phyloP scores from a whole-genome alignment of 2,329 filamentous ascomycete genomes.

The Onygenales sp. region DNA sequence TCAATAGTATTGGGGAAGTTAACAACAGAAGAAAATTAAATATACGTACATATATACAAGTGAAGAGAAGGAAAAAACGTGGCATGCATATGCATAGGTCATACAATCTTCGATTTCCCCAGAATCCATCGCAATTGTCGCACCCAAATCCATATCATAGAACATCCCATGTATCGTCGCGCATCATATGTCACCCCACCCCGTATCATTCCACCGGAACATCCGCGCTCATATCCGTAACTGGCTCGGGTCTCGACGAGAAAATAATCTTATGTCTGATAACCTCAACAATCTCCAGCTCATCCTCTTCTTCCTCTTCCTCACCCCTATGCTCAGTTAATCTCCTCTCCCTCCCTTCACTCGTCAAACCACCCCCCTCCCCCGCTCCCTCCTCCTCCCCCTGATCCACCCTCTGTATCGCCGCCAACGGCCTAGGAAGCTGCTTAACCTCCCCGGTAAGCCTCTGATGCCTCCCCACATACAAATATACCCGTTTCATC shows the following conservation, averaged over 20 bases:
- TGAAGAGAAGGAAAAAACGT: too few species aligned
- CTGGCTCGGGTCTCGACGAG: slow-evolving; percentile 73
- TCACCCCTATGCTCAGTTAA: slow-evolving; percentile 12
- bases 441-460: slow-evolving; percentile 87
- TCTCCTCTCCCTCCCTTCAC: slow-evolving; percentile 22
- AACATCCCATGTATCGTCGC: neutral
- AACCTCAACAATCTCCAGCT: slow-evolving; percentile 78
- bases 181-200: too few species aligned
- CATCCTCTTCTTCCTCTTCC: slow-evolving; percentile 19
- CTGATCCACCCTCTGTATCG: slow-evolving; percentile 48
- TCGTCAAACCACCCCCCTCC: slow-evolving; percentile 18
- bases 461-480: slow-evolving; percentile 79
- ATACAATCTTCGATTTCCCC: neutral
- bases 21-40: neutral
- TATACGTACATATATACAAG: neutral
- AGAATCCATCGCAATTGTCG: neutral
- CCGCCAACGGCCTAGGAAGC: slow-evolving; percentile 64
- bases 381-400: slow-evolving; percentile 9
- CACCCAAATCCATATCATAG: neutral
- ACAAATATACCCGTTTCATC: slow-evolving; percentile 87
- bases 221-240: slow-evolving; percentile 26
- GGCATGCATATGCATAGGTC: too few species aligned
- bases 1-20: neutral
- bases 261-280: slow-evolving; percentile 83
- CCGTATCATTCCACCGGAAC: too few species aligned